Percentiles rank a stretch among this genome's conserved stretches.
Conservation (phyloP, 2,329 filamentous ascomycete species). For the Phialemoniopsis sp. region DNA sequence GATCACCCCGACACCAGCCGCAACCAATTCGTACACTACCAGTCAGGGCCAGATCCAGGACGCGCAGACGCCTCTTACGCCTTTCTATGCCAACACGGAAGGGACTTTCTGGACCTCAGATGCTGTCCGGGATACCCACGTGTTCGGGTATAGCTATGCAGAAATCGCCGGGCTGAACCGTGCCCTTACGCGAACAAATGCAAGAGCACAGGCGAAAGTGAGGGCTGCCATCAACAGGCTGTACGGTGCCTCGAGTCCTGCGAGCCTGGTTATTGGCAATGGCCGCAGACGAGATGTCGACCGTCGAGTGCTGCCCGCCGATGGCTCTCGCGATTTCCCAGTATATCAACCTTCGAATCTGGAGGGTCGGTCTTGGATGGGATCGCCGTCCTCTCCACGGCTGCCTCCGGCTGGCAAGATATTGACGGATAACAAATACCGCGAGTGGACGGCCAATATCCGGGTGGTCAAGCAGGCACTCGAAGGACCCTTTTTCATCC, state of each 20-base stretch:
- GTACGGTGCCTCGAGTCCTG: constrained; percentile 47
- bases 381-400: too few relatives aligned
- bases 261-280: constrained; percentile 20
- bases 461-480: constrained; percentile 56
- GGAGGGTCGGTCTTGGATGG: not conserved
- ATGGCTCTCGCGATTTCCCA: constrained; percentile 1
- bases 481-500: constrained; percentile 58
- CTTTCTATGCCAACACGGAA: constrained; percentile 57
- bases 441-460: constrained; percentile 68
- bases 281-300: constrained; percentile 4
- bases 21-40: constrained; percentile 59
- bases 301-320: too few relatives aligned
- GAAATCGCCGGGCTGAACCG: constrained; percentile 44
- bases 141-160: constrained; percentile 72
- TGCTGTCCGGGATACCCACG: constrained; percentile 50
- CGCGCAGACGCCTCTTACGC: constrained; percentile 55
- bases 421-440: constrained; percentile 37
- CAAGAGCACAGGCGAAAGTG: constrained; percentile 34
- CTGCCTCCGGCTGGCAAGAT: constrained; percentile 12
- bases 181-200: constrained; percentile 17
- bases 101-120: constrained; percentile 68
- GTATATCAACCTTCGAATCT: constrained; percentile 1
- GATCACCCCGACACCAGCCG: constrained; percentile 51
- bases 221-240: constrained; percentile 53
- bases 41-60: constrained; percentile 49